Evolutionary conservation across 306 rosid genomes (phyloP), one percentile per base, ranked within the genome.

Genomic region (Pterocarpus macrocarpus): DNA sequence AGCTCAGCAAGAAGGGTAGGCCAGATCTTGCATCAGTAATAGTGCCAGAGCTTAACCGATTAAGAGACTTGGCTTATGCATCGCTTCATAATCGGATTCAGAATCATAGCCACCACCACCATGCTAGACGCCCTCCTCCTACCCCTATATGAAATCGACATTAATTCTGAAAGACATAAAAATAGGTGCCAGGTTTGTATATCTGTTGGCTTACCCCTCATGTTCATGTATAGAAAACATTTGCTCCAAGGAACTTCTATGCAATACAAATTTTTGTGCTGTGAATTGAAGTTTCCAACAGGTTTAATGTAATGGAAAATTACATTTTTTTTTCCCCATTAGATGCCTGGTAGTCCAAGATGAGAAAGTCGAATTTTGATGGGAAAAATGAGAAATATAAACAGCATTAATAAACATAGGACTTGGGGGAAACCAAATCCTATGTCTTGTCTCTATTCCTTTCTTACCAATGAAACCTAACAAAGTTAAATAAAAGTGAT

Each of bases 1-100:
- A 95, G 53, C 88, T 95, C 34, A 90, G 96, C 83, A 95, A 91
- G 84, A 95, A 75, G 81, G 97, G 91, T 58, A 90, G 99, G 88
- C 99, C 98, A 0, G 93, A 91, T 67, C 98, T 95, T 90, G 94
- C 86, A 62, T 67, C 65, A 1, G 87, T 80, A 7, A 64, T 95
- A 2, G 87, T 91, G 72, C 99, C 97, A 0, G 91, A 93, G 87
- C 96, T 95, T 70, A 90, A 82, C 66, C 82, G 93, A 10, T 88
- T 95, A 79, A 93, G 87, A 86, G 89, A 92, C 3, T 57, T 90
- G 50, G 93, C 87, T 12, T 80, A 14, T 52, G 65, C 34, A 39
- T 63, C 41, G 13, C 38, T 17, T 4, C 71, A 41, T 17, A 32
- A 43, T 50, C 77, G 43, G 28, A 82, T 50, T 14, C 15, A 13